Evolutionary conservation across 2,329 filamentous ascomycete species (phyloP).

Genomic region (Alternaria dauci): DNA sequence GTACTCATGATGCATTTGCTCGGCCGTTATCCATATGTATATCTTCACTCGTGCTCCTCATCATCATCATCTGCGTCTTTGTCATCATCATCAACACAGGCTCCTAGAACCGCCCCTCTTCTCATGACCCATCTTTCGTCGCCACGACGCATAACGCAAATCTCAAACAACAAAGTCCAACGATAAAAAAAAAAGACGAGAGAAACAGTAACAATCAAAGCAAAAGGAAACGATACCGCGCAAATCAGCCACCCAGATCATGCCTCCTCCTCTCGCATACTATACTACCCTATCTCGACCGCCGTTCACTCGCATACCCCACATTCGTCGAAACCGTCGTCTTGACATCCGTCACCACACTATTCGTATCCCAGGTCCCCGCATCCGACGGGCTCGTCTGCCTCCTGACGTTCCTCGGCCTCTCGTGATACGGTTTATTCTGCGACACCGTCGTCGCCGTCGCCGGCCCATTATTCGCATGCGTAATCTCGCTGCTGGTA

Average conservation of each 20-base stretch:
- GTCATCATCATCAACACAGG: conserved; percentile 4
- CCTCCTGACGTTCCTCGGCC: conserved; percentile 10
- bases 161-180: not conserved
- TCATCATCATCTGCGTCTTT: conserved; percentile 11
- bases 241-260: not conserved
- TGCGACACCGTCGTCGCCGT: conserved; percentile 12
- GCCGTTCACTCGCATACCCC: conserved; percentile 7
- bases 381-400: conserved; percentile 14
- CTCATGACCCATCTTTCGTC: not conserved
- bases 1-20: conserved; percentile 7
- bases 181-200: not conserved
- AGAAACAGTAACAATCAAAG: conserved; percentile 1
- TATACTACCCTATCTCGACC: conserved; percentile 1
- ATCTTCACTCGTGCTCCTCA: conserved; percentile 12
- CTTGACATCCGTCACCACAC: conserved; percentile 18
- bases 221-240: not conserved
- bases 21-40: conserved; percentile 7
- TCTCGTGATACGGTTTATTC: conserved; percentile 9
- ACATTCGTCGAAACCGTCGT: conserved; percentile 17
- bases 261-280: not conserved
- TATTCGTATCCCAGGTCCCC: conserved; percentile 18
- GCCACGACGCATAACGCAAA: not conserved
- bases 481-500: conserved; percentile 18
- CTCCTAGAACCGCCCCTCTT: conserved; percentile 9
- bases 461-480: conserved; percentile 16